Percentiles rank a stretch among this genome's conserved stretches.
phyloP scores from a whole-genome alignment of 768 basidiomycete genomes.

The Paxillus involutus region DNA sequence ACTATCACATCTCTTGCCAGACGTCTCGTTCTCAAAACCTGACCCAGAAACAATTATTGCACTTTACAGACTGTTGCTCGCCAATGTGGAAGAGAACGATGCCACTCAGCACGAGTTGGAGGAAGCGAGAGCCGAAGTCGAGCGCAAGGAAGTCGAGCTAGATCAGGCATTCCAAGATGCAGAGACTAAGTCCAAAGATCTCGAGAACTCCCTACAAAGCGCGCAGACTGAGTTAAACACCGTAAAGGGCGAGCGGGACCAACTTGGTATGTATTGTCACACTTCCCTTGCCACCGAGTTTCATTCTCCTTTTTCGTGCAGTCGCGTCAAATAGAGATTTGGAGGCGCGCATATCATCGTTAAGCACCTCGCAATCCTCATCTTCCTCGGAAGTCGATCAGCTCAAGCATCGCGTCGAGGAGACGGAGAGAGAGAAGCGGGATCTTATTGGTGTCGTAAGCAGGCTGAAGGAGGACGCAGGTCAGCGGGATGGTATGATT shows the following conservation, averaged over 20 bases:
- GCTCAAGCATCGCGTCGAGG: constrained; percentile 62
- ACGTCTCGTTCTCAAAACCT: constrained; percentile 53
- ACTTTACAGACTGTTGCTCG: constrained; percentile 61
- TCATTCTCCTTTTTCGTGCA: constrained; percentile 29
- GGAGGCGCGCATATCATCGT: constrained; percentile 53
- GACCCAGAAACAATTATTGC: constrained; percentile 58
- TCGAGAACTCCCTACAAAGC: constrained; percentile 51
- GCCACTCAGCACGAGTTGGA: constrained; percentile 63
- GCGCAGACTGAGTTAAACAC: constrained; percentile 55
- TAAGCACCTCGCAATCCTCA: constrained; percentile 59
- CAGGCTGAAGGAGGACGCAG: constrained; percentile 73
- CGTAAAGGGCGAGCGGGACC: constrained; percentile 62
- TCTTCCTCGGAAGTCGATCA: constrained; percentile 62
- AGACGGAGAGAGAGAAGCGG: constrained; percentile 86
- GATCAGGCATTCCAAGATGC: constrained; percentile 83
- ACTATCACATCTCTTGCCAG: constrained; percentile 62
- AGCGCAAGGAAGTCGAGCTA: constrained; percentile 78
- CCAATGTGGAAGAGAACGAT: constrained; percentile 57
- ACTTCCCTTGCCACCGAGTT: background rate
- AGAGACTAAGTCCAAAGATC: constrained; percentile 58
- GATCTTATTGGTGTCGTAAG: constrained; percentile 84
- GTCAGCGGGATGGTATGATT: constrained; percentile 70
- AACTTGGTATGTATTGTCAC: constrained; percentile 53
- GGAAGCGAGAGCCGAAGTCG: constrained; percentile 62
- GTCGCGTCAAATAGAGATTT: constrained; percentile 46